Percentiles rank a stretch among this genome's conserved stretches.
phyloP scores from a whole-genome alignment of 2,329 filamentous ascomycete species.

The Claviceps cyperi region DNA sequence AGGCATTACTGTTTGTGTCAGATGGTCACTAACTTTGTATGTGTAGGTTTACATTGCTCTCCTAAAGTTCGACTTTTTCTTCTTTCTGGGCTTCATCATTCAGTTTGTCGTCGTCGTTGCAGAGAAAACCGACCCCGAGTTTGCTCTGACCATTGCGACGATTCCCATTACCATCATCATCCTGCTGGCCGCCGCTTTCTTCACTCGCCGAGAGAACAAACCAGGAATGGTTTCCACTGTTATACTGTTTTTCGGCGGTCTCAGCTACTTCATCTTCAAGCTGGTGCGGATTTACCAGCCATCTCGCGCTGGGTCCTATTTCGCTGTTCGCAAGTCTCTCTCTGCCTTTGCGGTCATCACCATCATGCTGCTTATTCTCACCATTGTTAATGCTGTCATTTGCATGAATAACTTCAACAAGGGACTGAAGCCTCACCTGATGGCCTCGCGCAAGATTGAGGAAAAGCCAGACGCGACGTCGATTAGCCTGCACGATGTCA shows the following conservation, averaged over 20 bases:
- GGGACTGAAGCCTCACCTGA: conserved; percentile 77
- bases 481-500: conserved; percentile 42
- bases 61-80: conserved; percentile 99
- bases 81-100: conserved; percentile 96
- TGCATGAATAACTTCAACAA: conserved; percentile 86
- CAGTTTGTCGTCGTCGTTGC: conserved; percentile 92
- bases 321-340: conserved; percentile 67
- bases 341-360: conserved; percentile 92
- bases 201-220: conserved; percentile 70
- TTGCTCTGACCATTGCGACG: conserved; percentile 73
- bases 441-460: conserved; percentile 33
- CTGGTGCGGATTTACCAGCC: conserved; percentile 85
- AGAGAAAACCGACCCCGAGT: conserved; percentile 53
- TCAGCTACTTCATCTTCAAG: conserved; percentile 97
- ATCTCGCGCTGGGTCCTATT: conserved; percentile 45
- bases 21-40: not conserved
- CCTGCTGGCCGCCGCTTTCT: conserved; percentile 70
- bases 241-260: conserved; percentile 71
- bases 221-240: conserved; percentile 66
- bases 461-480: conserved; percentile 44
- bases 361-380: conserved; percentile 73
- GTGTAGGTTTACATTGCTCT: conserved; percentile 88
- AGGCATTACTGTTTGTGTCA: too few relatives aligned
- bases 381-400: conserved; percentile 72
- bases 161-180: conserved; percentile 86